phyloP scores from a whole-genome alignment of 106 monocot genomes.

The Xerophyta viscosa region DNA sequence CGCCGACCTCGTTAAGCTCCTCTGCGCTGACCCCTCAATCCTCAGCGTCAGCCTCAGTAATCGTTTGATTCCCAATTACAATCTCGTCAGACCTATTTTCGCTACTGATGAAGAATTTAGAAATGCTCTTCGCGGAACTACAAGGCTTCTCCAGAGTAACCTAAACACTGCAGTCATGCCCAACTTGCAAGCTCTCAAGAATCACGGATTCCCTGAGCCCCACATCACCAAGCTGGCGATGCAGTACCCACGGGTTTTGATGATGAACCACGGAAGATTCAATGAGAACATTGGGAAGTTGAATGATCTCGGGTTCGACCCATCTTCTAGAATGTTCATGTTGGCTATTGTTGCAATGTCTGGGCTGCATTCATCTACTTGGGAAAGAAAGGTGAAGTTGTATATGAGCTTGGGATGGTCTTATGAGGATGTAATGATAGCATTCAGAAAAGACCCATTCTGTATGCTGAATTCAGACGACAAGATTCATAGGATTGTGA shows the following conservation, averaged over 20 bases:
- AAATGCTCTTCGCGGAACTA: constrained; percentile 9
- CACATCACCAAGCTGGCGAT: constrained; percentile 12
- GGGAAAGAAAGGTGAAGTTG: constrained; percentile 28
- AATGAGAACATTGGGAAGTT: not conserved
- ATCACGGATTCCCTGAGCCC: constrained; percentile 12
- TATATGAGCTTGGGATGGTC: constrained; percentile 48
- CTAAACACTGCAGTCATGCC: no score
- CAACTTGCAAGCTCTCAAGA: constrained; percentile 19
- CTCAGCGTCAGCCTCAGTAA: constrained; percentile 2
- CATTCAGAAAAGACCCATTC: constrained; percentile 27
- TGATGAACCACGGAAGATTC: constrained; percentile 4
- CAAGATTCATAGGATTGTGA: constrained; percentile 15
- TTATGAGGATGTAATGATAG: constrained; percentile 19
- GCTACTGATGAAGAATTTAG: not conserved
- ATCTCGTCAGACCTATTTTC: constrained; percentile 18
- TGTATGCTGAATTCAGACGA: constrained; percentile 18
- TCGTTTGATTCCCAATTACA: constrained; percentile 1
- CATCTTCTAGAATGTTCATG: constrained; percentile 15
- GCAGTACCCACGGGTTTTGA: constrained; percentile 5
- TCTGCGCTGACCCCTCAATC: constrained; percentile 11
- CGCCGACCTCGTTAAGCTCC: constrained; percentile 8
- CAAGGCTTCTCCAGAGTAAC: constrained; percentile 1
- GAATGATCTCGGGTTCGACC: constrained; percentile 18
- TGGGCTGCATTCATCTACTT: not conserved
- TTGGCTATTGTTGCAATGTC: constrained; percentile 9